Percentiles rank a stretch among this genome's conserved stretches.
Conservation (phyloP, 2,329 filamentous ascomycete species). For the Colletotrichum sp. region DNA sequence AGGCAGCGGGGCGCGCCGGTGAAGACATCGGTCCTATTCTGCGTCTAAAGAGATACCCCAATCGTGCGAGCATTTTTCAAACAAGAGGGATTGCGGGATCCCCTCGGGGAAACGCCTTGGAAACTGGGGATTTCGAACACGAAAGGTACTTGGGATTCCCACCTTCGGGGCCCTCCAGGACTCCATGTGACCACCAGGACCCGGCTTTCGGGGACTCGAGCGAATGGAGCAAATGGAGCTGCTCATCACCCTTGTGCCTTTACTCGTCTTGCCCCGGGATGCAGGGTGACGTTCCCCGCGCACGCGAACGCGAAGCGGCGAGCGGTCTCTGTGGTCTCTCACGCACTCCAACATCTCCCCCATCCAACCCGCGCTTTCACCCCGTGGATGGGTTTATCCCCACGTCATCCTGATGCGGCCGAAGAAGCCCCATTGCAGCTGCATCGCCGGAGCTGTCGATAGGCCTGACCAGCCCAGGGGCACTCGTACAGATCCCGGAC, state of each 20-base stretch:
- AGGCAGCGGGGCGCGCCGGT: background rate
- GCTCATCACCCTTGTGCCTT: background rate
- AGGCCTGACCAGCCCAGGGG: background rate
- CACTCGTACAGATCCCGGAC: background rate
- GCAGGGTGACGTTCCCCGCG: slow-evolving; percentile 19
- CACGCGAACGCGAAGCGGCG: background rate
- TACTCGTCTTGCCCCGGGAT: background rate
- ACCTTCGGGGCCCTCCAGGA: background rate
- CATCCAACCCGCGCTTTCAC: background rate
- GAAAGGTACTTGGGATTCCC: background rate
- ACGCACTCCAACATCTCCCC: background rate
- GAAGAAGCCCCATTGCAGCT: slow-evolving; percentile 15
- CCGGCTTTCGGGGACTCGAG: background rate
- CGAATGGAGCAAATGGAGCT: background rate
- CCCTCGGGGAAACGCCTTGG: slow-evolving; percentile 4
- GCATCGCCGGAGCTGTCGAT: background rate
- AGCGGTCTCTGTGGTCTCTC: background rate
- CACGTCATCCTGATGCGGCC: slow-evolving; percentile 17
- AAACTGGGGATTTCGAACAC: background rate
- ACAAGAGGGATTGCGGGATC: slow-evolving; percentile 2
- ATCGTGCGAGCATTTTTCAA: background rate
- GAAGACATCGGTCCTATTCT: slow-evolving; percentile 1
- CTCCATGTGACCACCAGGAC: background rate
- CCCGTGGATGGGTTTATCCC: background rate
- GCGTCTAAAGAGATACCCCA: background rate